Evolutionary conservation across 73 alveolate genomes (phyloP).

Genomic region (Effrenium voratum): DNA sequence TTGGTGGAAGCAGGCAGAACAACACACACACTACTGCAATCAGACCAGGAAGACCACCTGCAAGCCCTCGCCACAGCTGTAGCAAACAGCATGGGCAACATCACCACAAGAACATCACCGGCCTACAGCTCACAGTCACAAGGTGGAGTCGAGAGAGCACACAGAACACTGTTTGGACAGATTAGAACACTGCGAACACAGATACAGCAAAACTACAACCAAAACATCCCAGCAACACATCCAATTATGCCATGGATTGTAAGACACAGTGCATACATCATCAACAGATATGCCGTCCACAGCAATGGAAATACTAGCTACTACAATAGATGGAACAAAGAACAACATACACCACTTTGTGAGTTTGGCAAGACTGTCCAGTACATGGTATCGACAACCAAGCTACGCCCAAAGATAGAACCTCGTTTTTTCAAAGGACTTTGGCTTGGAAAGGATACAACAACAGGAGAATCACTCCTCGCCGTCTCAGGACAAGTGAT

Average conservation of each 20-base stretch:
- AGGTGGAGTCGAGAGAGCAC: not conserved
- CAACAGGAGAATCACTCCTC: slow-evolving; percentile 4
- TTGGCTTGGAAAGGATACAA: not conserved
- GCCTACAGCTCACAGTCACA: not conserved
- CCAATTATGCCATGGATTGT: slow-evolving; percentile 32
- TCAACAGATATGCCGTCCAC: slow-evolving; percentile 4
- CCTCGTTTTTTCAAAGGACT: not conserved
- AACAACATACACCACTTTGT: not conserved
- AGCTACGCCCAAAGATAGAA: not conserved
- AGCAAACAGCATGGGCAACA: not conserved
- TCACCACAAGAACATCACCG: not conserved
- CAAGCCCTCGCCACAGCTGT: not conserved
- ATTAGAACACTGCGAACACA: not conserved
- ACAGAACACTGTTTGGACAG: not conserved
- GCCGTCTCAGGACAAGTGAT: not conserved
- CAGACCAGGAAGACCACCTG: slow-evolving; percentile 24
- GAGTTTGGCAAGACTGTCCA: not conserved
- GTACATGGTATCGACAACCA: not conserved
- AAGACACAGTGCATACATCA: not conserved
- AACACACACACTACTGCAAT: slow-evolving; percentile 5
- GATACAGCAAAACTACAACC: not conserved
- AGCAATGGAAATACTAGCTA: not conserved
- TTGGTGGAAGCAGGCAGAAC: slow-evolving; percentile 7
- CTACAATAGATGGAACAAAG: not conserved
- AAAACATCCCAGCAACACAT: not conserved